Evolutionary conservation across 768 basidiomycete genomes (phyloP).

Genomic region (Strobilomyces dryophilus): DNA sequence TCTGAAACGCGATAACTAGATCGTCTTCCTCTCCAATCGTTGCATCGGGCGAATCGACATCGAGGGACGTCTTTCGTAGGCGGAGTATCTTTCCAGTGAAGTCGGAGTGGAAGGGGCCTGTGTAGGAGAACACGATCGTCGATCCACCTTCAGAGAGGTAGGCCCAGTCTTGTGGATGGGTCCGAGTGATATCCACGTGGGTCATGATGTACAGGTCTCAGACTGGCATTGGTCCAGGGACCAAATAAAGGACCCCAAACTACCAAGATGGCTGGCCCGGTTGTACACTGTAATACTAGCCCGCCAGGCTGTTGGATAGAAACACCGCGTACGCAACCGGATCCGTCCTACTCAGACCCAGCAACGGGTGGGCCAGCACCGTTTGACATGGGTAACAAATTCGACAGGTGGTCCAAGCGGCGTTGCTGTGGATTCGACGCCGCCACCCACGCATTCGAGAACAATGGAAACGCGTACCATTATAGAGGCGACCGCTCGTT

Average conservation of each 20-base stretch:
- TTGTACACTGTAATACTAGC: too few species aligned
- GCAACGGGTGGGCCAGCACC: background rate
- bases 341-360: background rate
- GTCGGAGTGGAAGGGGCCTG: conserved; percentile 45
- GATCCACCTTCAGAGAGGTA: conserved; percentile 94
- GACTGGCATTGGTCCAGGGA: background rate
- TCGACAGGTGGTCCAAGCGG: conserved; percentile 7
- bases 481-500: background rate
- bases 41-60: conserved; percentile 8
- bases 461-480: conserved; percentile 15
- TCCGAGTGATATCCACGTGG: conserved; percentile 20
- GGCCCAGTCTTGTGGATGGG: conserved; percentile 56
- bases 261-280: too few species aligned
- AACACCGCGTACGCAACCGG: background rate
- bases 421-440: background rate
- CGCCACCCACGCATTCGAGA: conserved; percentile 8
- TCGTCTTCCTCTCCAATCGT: conserved; percentile 37
- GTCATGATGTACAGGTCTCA: conserved; percentile 8
- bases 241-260: too few species aligned
- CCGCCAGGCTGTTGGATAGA: too few species aligned
- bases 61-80: conserved; percentile 54
- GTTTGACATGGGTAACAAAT: background rate
- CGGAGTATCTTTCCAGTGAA: conserved; percentile 72
- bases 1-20: conserved; percentile 52
- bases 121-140: conserved; percentile 83